phyloP scores from a whole-genome alignment of 768 basidiomycete genomes.

The Lactifluus piperatus region DNA sequence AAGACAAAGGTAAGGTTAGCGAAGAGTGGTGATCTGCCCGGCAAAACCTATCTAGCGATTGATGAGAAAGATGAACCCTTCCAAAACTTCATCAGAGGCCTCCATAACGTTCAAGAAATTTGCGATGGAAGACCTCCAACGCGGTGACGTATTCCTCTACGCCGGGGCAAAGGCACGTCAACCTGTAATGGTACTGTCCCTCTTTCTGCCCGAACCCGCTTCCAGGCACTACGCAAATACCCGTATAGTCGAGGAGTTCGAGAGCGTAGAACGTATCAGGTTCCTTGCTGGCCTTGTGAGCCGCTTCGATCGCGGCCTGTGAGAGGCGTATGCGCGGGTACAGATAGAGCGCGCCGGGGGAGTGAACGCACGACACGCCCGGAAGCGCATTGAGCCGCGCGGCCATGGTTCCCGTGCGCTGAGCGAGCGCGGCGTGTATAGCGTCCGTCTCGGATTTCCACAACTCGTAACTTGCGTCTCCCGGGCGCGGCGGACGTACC shows the following conservation, averaged over 20 bases:
- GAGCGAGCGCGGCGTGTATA: conserved; percentile 66
- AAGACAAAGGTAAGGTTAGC: not conserved
- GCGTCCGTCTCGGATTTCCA: conserved; percentile 80
- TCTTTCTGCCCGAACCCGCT: conserved; percentile 91
- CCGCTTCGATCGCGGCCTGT: conserved; percentile 61
- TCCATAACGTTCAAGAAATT: conserved; percentile 46
- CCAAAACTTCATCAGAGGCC: too few species aligned
- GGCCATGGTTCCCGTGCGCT: conserved; percentile 66
- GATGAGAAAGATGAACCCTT: not conserved
- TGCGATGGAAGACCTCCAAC: conserved; percentile 65
- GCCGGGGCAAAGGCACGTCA: conserved; percentile 92
- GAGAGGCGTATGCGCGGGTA: conserved; percentile 80
- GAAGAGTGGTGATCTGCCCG: not conserved
- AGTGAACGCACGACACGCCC: conserved; percentile 85
- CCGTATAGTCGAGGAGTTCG: conserved; percentile 75
- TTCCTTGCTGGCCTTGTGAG: conserved; percentile 59
- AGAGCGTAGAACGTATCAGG: conserved; percentile 89
- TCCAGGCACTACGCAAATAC: conserved; percentile 91
- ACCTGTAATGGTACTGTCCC: conserved; percentile 82
- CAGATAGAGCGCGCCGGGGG: conserved; percentile 89
- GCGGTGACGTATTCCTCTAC: conserved; percentile 88
- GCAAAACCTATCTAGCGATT: not conserved
- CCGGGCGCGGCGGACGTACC: conserved; percentile 79
- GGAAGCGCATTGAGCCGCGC: conserved; percentile 70
- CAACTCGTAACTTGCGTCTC: conserved; percentile 63